Conservation (phyloP, 345 rosid genomes). For the Brassica napus region Da-Ae NC_063452.1:3612501-3613000, state of each 20-base stretch:
- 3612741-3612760: not conserved
- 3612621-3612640: slow-evolving; percentile 63
- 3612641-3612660: slow-evolving; percentile 87
- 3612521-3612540: slow-evolving; percentile 96
- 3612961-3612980: too few species aligned
- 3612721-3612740: not conserved
- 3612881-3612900: slow-evolving; percentile 64
- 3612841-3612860: slow-evolving; percentile 75
- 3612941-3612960: not conserved
- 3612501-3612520: slow-evolving; percentile 89
- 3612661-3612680: slow-evolving; percentile 89
- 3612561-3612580: slow-evolving; percentile 90
- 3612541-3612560: slow-evolving; percentile 97
- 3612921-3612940: slow-evolving; percentile 64
- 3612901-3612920: slow-evolving; percentile 72
- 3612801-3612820: slow-evolving; percentile 80
- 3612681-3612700: slow-evolving; percentile 78
- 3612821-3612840: slow-evolving; percentile 82
- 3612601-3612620: slow-evolving; percentile 88
- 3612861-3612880: slow-evolving; percentile 66
- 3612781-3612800: slow-evolving; percentile 45
- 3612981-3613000: too few species aligned
- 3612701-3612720: slow-evolving; percentile 24
- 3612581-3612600: slow-evolving; percentile 89
- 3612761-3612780: not conserved